phyloP scores from a whole-genome alignment of 441 rosid species.

The Pelargonium myrrhifolium region DNA sequence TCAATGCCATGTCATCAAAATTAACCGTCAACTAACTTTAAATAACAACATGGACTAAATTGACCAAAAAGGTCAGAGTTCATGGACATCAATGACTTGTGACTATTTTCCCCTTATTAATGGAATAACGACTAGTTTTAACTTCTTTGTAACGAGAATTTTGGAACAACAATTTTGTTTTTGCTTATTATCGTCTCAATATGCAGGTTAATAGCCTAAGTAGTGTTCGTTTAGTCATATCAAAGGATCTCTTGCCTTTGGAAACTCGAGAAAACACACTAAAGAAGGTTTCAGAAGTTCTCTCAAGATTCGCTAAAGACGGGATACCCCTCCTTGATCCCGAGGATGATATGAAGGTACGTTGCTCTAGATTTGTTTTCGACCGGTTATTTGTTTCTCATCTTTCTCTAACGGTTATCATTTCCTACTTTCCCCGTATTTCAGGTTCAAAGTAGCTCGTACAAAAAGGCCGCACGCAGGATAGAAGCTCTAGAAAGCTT shows the following conservation, averaged over 20 bases:
- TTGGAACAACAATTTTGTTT: no score
- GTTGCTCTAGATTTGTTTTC: constrained; percentile 9
- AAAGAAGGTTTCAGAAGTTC: constrained; percentile 74
- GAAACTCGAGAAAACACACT: constrained; percentile 89
- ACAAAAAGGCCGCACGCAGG: constrained; percentile 64
- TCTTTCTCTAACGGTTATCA: constrained; percentile 2
- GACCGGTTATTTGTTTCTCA: neutral
- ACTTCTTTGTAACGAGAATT: no score
- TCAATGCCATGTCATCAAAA: no score
- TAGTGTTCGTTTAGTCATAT: constrained; percentile 67
- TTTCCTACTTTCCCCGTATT: constrained; percentile 18
- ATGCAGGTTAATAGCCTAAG: constrained; percentile 70
- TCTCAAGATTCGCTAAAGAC: constrained; percentile 55
- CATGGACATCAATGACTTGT: no score
- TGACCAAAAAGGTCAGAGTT: no score
- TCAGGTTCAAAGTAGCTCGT: constrained; percentile 73
- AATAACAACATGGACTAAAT: no score
- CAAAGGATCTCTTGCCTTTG: constrained; percentile 75
- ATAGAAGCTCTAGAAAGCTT: constrained; percentile 82
- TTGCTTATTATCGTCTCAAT: constrained; percentile 17
- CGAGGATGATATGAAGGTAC: constrained; percentile 87
- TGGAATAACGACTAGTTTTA: no score
- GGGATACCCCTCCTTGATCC: constrained; percentile 77
- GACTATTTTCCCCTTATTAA: no score
- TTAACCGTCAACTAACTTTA: no score